Evolutionary conservation across 148 eudicot genomes (phyloP).

Genomic region (Vaccinium darrowii): DNA sequence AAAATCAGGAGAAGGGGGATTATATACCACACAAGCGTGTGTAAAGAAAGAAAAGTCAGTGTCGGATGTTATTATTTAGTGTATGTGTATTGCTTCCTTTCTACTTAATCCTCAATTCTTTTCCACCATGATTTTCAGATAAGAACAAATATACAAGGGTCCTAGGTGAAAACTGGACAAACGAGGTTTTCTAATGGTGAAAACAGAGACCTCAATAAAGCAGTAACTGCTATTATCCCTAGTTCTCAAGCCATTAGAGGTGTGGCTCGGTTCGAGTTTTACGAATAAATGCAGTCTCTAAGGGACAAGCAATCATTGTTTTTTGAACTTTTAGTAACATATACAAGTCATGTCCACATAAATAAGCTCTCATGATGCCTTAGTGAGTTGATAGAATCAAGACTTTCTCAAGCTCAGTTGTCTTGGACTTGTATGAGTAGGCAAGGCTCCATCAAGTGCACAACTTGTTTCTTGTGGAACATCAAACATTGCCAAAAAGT

Average conservation of each 20-base stretch:
- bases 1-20: not conserved
- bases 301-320: not conserved
- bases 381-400: not conserved
- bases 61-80: not conserved
- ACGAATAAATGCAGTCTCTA: not conserved
- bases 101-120: not conserved
- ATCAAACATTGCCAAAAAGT: not conserved
- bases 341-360: not conserved
- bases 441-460: not conserved
- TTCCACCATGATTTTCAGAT: not conserved
- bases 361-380: not conserved
- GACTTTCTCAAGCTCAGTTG: not conserved
- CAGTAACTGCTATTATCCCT: not conserved
- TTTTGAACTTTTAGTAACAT: slow-evolving; percentile 7
- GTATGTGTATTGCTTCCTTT: not conserved
- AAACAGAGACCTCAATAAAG: not conserved
- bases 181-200: not conserved
- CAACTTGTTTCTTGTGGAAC: not conserved
- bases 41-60: not conserved
- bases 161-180: not conserved
- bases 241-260: not conserved
- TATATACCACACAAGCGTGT: not conserved
- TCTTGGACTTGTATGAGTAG: not conserved
- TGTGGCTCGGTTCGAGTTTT: not conserved
- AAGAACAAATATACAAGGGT: not conserved